A percentile compares a stretch with the other conserved stretches of the same genome.
These are phyloP conservation scores for Geranium rotundifolium DNA, from an alignment of 345 rosid genomes.

Conservation along the genomic window DNA sequence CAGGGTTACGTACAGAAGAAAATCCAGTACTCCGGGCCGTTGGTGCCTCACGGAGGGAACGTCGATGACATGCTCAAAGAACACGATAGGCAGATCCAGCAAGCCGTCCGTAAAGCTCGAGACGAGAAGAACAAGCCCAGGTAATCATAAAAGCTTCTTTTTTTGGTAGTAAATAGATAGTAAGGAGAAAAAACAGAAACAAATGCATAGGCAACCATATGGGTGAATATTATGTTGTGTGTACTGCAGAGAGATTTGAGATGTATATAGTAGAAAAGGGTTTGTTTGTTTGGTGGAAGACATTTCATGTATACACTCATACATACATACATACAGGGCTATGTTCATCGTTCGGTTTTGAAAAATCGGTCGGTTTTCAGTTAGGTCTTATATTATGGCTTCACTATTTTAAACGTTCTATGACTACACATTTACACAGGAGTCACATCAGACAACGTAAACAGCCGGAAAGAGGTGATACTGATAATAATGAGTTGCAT, in stretches of 20 bases:
- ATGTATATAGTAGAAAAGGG: background rate
- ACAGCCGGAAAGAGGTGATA: too few species aligned
- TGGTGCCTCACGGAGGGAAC: constrained; percentile 84
- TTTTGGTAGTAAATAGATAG: background rate
- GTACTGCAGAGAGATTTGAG: background rate
- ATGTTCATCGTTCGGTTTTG: too few species aligned
- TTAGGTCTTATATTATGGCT: too few species aligned
- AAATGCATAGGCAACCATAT: background rate
- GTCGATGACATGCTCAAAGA: constrained; percentile 77
- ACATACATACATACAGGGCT: too few species aligned
- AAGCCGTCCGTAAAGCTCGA: constrained; percentile 76
- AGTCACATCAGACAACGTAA: too few species aligned
- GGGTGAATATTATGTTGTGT: background rate
- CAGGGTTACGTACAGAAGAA: constrained; percentile 57
- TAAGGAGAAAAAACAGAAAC: background rate
- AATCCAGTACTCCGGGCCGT: constrained; percentile 79
- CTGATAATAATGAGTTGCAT: too few species aligned
- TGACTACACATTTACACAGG: too few species aligned
- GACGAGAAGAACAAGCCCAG: constrained; percentile 43
- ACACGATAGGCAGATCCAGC: constrained; percentile 87
- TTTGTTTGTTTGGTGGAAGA: background rate
- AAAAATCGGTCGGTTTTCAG: too few species aligned
- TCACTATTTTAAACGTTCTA: too few species aligned
- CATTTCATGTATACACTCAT: constrained; percentile 19
- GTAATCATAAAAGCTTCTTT: background rate